Percentiles rank a stretch among this genome's conserved stretches.
Evolutionary conservation across 1,139 yeast species (phyloP).

Genomic region (Magnusiomyces ingens): DNA sequence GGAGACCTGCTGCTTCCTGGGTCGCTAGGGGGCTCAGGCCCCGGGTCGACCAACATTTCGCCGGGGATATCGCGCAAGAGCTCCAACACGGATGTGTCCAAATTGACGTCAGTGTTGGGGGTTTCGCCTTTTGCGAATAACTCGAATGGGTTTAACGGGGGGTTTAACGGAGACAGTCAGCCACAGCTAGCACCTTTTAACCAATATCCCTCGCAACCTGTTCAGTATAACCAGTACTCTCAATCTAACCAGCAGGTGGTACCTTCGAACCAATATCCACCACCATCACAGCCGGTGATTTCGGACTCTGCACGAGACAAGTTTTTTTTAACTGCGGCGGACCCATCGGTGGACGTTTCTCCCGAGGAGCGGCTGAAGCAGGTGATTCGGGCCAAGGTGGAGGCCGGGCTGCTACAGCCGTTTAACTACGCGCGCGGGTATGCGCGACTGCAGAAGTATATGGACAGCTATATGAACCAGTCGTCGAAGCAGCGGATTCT

Average conservation of each 20-base stretch:
- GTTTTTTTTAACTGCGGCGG: constrained; percentile 93
- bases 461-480: constrained; percentile 84
- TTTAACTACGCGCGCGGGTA: constrained; percentile 93
- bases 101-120: constrained; percentile 5
- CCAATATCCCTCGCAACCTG: no score
- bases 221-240: no score
- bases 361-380: constrained; percentile 92
- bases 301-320: constrained; percentile 80
- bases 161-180: no score
- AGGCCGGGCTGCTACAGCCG: constrained; percentile 89
- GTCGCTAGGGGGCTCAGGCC: constrained; percentile 9
- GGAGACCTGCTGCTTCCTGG: constrained; percentile 13
- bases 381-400: constrained; percentile 91
- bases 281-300: constrained; percentile 12
- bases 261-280: no score
- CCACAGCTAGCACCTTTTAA: no score
- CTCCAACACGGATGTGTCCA: constrained; percentile 13
- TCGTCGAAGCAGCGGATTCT: constrained; percentile 81
- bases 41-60: constrained; percentile 12
- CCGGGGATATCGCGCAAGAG: constrained; percentile 15
- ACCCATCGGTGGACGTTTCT: constrained; percentile 88
- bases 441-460: constrained; percentile 79
- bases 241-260: no score
- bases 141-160: background rate
- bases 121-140: background rate